Percentiles rank a stretch among this genome's conserved stretches.
phyloP scores from a whole-genome alignment of 768 basidiomycete species.

The Strobilomyces echinocephalus region DNA sequence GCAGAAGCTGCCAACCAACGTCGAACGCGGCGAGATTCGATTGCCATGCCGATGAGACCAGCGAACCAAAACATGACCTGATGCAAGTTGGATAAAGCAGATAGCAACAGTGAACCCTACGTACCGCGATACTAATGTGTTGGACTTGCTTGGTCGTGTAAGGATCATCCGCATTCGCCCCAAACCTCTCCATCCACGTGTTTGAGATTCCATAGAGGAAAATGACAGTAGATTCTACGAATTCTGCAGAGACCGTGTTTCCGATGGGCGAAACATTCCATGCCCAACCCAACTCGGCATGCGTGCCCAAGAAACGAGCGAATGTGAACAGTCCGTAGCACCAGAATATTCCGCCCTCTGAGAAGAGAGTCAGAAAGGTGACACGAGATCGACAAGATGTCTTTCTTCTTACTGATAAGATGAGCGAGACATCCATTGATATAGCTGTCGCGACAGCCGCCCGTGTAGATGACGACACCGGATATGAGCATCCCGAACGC shows the following conservation, averaged over 20 bases:
- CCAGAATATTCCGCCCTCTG: constrained; percentile 92
- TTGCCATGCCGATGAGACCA: constrained; percentile 80
- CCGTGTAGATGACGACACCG: constrained; percentile 80
- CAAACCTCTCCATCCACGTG: constrained; percentile 97
- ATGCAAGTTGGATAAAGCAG: neutral
- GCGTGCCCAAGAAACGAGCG: constrained; percentile 91
- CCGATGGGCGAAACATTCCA: constrained; percentile 74
- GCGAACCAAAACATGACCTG: constrained; percentile 94
- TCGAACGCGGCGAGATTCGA: constrained; percentile 75
- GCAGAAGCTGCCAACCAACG: constrained; percentile 66
- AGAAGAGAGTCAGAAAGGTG: neutral
- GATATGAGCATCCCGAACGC: constrained; percentile 62
- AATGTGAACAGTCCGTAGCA: constrained; percentile 85
- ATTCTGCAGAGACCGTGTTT: constrained; percentile 59
- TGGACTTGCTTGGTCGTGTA: constrained; percentile 90
- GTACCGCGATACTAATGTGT: constrained; percentile 88
- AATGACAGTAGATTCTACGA: constrained; percentile 74
- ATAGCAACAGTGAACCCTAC: constrained; percentile 16
- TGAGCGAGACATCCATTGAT: constrained; percentile 85
- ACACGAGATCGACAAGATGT: neutral
- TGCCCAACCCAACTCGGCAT: constrained; percentile 86
- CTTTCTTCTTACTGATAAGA: constrained; percentile 65
- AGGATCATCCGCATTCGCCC: constrained; percentile 72
- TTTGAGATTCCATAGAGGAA: constrained; percentile 88
- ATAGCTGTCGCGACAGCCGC: constrained; percentile 76